These are phyloP conservation scores for Suhomyces sp. DNA, from an alignment of 805 yeast species.

Conservation along the genomic window DNA sequence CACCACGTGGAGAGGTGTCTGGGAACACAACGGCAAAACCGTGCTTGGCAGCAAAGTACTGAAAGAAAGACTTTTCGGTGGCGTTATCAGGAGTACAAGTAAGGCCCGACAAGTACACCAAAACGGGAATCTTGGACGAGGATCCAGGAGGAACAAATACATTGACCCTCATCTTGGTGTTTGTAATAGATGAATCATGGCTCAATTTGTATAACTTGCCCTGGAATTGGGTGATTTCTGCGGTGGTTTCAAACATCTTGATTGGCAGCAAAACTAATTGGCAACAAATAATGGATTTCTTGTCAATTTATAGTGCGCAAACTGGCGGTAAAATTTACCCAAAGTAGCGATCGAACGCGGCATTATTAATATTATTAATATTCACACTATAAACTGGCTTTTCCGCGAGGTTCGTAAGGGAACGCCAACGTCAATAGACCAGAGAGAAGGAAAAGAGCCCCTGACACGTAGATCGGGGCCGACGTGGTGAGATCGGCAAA, in stretches of 20 bases:
- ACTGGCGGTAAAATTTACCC: background rate
- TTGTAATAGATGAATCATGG: conserved; percentile 65
- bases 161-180: conserved; percentile 79
- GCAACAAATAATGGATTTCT: background rate
- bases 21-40: conserved; percentile 92
- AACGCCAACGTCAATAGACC: conserved; percentile 34
- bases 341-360: background rate
- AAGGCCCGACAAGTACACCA: conserved; percentile 80
- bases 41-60: conserved; percentile 70
- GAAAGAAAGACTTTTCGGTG: conserved; percentile 88
- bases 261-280: background rate
- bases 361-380: background rate
- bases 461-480: conserved; percentile 61
- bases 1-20: conserved; percentile 95
- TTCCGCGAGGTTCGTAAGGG: conserved; percentile 48
- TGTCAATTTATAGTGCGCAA: background rate
- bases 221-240: conserved; percentile 60
- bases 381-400: conserved; percentile 13
- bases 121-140: conserved; percentile 56
- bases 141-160: conserved; percentile 64
- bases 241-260: conserved; percentile 44
- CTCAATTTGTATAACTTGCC: conserved; percentile 74
- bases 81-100: conserved; percentile 94
- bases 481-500: conserved; percentile 51
- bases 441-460: conserved; percentile 50